A percentile compares a stretch with the other conserved stretches of the same genome.
Conservation (phyloP, 164 flowering plant species). For the Tinospora cordifolia region DNA sequence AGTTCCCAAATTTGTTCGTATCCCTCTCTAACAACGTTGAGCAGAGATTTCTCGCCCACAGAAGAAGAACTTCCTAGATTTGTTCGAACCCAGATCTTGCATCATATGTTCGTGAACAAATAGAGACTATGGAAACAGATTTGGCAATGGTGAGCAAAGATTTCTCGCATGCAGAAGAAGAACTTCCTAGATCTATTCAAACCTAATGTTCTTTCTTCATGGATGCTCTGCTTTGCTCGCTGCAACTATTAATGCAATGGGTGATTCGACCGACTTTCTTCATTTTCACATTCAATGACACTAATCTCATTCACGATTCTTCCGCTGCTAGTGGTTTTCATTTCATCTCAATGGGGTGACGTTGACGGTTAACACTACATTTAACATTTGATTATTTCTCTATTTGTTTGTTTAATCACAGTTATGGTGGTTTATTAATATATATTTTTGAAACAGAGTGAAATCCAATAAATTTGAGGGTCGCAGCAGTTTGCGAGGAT, state of each 20-base stretch:
- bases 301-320: not conserved
- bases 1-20: no score
- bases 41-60: no score
- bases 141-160: no score
- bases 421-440: not conserved
- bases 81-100: no score
- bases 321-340: not conserved
- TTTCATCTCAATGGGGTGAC: slow-evolving; percentile 11
- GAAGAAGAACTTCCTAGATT: no score
- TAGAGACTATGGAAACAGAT: no score
- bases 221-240: slow-evolving; percentile 21
- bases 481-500: not conserved
- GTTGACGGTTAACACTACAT: not conserved
- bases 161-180: no score
- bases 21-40: no score
- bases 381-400: not conserved
- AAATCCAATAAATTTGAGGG: slow-evolving; percentile 23
- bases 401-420: not conserved
- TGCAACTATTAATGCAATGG: not conserved
- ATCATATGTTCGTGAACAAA: no score
- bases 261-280: not conserved
- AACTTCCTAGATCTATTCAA: no score
- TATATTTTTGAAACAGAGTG: slow-evolving; percentile 23
- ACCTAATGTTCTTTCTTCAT: slow-evolving; percentile 11
- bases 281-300: not conserved